Evolutionary conservation across 2,329 filamentous ascomycete species (phyloP).

Genomic region (Lachnellula subtilissima): DNA sequence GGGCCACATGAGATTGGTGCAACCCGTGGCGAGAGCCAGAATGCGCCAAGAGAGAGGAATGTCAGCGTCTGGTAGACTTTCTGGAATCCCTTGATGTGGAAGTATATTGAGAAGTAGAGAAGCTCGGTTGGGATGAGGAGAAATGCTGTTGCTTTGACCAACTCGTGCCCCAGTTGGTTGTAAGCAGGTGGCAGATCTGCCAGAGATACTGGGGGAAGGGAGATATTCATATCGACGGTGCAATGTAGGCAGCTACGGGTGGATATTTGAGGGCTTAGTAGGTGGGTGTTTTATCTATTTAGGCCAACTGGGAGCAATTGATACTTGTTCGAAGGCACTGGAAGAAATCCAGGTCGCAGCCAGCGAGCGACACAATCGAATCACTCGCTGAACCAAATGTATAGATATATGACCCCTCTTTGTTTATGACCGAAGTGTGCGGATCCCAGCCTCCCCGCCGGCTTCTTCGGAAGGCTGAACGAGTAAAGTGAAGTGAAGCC

Average conservation of each 20-base stretch:
- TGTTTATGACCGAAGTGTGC: background rate
- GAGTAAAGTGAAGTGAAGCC: background rate
- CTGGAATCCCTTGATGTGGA: constrained; percentile 22
- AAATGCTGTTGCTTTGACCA: constrained; percentile 23
- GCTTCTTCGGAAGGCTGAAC: constrained; percentile 12
- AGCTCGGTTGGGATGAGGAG: constrained; percentile 28
- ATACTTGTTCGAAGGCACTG: background rate
- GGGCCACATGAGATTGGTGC: constrained; percentile 32
- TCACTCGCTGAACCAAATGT: background rate
- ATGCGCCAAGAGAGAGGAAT: constrained; percentile 19
- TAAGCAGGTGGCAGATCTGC: constrained; percentile 19
- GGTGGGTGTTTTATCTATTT: background rate
- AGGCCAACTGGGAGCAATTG: background rate
- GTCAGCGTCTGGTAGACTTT: constrained; percentile 24
- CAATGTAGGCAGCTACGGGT: background rate
- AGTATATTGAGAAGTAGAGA: constrained; percentile 32
- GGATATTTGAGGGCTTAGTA: background rate
- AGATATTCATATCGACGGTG: constrained; percentile 24
- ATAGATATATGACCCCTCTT: background rate
- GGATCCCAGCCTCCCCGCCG: background rate
- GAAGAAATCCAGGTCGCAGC: background rate
- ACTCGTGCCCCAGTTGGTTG: constrained; percentile 24
- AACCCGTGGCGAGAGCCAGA: constrained; percentile 26
- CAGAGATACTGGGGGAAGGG: constrained; percentile 13
- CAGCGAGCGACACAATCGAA: background rate